Conservation (phyloP, 345 rosid genomes). For the Trapa bicornis region DNA sequence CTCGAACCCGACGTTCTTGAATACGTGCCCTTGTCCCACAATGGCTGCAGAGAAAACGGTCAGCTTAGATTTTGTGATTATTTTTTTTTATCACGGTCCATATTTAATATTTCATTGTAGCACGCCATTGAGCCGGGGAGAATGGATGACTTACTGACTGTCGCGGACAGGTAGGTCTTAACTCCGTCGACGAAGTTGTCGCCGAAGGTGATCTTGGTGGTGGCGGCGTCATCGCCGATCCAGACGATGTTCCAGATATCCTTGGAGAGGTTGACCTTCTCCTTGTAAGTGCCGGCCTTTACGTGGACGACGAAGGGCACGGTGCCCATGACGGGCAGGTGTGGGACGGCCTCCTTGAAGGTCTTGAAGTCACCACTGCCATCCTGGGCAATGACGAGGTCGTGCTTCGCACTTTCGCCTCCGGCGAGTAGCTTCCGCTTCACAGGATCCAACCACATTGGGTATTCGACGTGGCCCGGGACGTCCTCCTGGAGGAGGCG, state of each 20-base stretch:
- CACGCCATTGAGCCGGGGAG: not conserved
- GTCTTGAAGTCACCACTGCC: slow-evolving; percentile 30
- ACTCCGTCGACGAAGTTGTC: slow-evolving; percentile 21
- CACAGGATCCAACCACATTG: slow-evolving; percentile 17
- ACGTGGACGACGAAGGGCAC: slow-evolving; percentile 20
- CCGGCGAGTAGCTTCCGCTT: slow-evolving; percentile 17
- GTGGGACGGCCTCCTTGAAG: slow-evolving; percentile 15
- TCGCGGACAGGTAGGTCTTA: slow-evolving; percentile 19
- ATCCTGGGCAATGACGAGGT: slow-evolving; percentile 26
- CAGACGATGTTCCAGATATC: slow-evolving; percentile 11
- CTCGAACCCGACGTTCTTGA: slow-evolving; percentile 60
- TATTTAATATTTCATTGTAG: too few relatives aligned
- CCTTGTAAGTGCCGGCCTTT: slow-evolving; percentile 25
- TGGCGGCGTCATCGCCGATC: slow-evolving; percentile 28
- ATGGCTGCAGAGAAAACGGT: slow-evolving; percentile 29
- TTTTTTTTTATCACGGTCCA: too few relatives aligned
- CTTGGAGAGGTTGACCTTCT: slow-evolving; percentile 16
- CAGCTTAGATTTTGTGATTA: too few relatives aligned
- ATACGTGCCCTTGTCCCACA: slow-evolving; percentile 39
- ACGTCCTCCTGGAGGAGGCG: slow-evolving; percentile 5
- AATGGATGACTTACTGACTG: slow-evolving; percentile 21
- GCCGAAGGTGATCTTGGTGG: slow-evolving; percentile 20
- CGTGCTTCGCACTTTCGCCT: slow-evolving; percentile 6
- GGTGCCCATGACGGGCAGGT: slow-evolving; percentile 8
- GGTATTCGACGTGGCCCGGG: slow-evolving; percentile 11